phyloP scores from a whole-genome alignment of 2,329 filamentous ascomycete species.

The Hymenoscyphus infarciens region DNA sequence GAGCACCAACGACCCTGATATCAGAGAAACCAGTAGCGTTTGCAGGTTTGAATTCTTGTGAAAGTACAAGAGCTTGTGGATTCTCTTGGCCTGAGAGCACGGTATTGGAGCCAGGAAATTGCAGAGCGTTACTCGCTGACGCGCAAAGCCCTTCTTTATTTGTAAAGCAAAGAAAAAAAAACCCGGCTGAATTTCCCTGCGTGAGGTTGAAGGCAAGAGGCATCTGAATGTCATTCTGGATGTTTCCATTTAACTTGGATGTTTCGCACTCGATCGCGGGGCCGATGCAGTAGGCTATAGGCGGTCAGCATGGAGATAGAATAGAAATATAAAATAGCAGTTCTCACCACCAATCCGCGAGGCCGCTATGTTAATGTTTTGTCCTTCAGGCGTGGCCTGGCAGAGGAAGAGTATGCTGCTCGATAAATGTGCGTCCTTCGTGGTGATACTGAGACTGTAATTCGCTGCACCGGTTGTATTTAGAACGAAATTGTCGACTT shows the following conservation, averaged over 20 bases:
- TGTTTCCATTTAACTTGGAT: background rate
- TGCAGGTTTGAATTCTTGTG: background rate
- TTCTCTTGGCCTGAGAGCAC: background rate
- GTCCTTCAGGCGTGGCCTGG: background rate
- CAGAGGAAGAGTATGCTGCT: conserved; percentile 4
- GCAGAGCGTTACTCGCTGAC: background rate
- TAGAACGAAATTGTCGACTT: too few relatives aligned
- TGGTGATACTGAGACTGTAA: background rate
- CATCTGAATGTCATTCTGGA: background rate
- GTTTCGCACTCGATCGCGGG: background rate
- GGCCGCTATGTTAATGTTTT: background rate
- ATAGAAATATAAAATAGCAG: background rate
- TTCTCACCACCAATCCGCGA: background rate
- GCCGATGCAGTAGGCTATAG: background rate
- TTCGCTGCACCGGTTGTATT: background rate
- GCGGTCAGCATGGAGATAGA: background rate
- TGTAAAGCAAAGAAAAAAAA: background rate
- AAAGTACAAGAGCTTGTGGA: background rate
- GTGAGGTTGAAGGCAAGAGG: too few relatives aligned
- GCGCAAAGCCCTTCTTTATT: background rate
- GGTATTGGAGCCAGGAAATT: background rate
- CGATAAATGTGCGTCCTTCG: background rate
- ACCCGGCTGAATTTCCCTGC: background rate
- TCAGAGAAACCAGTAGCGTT: too few relatives aligned
- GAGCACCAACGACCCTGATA: too few relatives aligned